Percentiles rank a stretch among this genome's conserved stretches.
Evolutionary conservation across 305 asterid species (phyloP).

Genomic region (Nicotiana rustica): DNA sequence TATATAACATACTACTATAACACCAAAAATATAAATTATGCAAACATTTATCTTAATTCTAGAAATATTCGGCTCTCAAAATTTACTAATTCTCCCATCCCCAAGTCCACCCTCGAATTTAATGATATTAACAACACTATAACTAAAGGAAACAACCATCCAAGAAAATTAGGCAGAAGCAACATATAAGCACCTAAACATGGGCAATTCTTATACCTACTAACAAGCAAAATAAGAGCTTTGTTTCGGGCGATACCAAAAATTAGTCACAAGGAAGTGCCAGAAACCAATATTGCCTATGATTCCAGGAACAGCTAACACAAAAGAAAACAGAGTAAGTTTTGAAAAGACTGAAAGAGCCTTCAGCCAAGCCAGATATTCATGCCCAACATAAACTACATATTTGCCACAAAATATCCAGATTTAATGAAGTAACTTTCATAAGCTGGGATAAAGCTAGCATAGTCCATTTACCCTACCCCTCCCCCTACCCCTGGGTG

Average conservation of each 20-base stretch:
- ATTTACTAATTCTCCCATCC: not conserved
- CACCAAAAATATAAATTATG: no score
- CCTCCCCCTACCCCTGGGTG: not conserved
- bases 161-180: constrained; percentile 8
- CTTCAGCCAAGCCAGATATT: constrained; percentile 17
- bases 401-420: constrained; percentile 12
- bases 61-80: not conserved
- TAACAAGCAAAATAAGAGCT: not conserved
- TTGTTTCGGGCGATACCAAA: not conserved
- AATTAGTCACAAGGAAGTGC: not conserved
- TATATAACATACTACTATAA: no score
- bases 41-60: no score
- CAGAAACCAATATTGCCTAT: not conserved
- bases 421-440: constrained; percentile 6
- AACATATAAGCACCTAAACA: constrained; percentile 22
- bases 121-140: not conserved
- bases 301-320: not conserved
- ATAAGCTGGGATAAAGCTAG: constrained; percentile 5
- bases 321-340: not conserved
- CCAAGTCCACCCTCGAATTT: constrained; percentile 14
- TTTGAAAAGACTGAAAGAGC: not conserved
- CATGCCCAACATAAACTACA: constrained; percentile 25
- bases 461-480: not conserved
- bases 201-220: constrained; percentile 15
- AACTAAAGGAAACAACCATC: not conserved